Conservation (phyloP, 192 early-diverging fungal genomes). For the Podila horticola region DNA sequence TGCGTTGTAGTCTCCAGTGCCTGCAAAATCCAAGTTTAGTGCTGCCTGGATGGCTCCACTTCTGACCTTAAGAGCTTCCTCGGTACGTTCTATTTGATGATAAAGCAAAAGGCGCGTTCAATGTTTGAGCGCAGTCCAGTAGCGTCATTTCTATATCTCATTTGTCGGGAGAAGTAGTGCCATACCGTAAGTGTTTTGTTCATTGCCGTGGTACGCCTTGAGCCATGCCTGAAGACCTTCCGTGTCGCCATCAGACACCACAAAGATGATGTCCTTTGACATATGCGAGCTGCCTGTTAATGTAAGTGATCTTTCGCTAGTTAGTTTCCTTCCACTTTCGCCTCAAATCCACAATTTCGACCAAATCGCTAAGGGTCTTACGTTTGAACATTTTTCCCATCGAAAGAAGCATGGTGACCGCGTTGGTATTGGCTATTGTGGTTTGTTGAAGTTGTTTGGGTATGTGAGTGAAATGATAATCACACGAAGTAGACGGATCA, state of each 20-base stretch:
- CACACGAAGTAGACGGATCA: conserved; percentile 8
- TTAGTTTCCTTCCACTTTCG: neutral
- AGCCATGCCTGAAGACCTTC: conserved; percentile 88
- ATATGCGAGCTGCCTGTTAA: conserved; percentile 76
- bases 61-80: conserved; percentile 50
- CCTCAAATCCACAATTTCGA: neutral
- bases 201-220: conserved; percentile 86
- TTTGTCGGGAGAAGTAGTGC: neutral
- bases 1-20: conserved; percentile 66
- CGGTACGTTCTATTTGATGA: conserved; percentile 14
- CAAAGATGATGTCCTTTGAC: conserved; percentile 92
- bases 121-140: neutral
- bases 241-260: conserved; percentile 82
- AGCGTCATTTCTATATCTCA: neutral
- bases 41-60: conserved; percentile 89
- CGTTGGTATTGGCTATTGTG: conserved; percentile 58
- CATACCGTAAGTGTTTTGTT: conserved; percentile 39
- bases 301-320: too few relatives aligned
- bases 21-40: conserved; percentile 86
- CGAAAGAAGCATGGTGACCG: conserved; percentile 56
- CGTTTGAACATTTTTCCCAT: conserved; percentile 67
- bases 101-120: neutral
- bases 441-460: neutral
- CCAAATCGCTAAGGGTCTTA: conserved; percentile 33
- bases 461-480: neutral